phyloP scores from a whole-genome alignment of 805 yeast genomes.

The Wickerhamiella brachini region DNA sequence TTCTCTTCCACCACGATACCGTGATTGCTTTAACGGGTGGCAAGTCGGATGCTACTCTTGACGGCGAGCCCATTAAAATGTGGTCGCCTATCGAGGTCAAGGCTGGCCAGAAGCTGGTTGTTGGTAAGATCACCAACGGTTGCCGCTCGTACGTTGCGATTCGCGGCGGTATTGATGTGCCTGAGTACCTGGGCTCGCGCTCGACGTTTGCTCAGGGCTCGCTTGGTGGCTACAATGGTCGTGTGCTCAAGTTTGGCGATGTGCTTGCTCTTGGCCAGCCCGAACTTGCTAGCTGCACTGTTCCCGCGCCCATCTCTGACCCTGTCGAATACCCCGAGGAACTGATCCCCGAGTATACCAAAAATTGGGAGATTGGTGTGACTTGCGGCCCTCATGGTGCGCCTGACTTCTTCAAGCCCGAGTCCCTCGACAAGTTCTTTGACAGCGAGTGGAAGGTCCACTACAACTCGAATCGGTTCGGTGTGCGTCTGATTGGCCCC shows the following conservation, averaged over 20 bases:
- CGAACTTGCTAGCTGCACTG: conserved; percentile 45
- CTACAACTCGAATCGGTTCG: conserved; percentile 93
- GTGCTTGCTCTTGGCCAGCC: conserved; percentile 79
- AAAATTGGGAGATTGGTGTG: conserved; percentile 76
- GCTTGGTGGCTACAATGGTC: conserved; percentile 89
- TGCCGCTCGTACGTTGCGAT: conserved; percentile 84
- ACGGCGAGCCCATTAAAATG: conserved; percentile 42
- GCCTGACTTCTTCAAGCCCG: conserved; percentile 80
- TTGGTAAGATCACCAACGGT: conserved; percentile 73
- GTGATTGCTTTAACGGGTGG: conserved; percentile 86
- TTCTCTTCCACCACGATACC: conserved; percentile 69
- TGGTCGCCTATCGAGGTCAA: conserved; percentile 61
- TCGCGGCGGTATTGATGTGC: conserved; percentile 87
- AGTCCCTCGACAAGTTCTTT: conserved; percentile 65
- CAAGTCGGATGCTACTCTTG: conserved; percentile 47
- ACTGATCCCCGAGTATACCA: conserved; percentile 40
- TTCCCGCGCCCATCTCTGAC: conserved; percentile 58
- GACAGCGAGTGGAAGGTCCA: conserved; percentile 80
- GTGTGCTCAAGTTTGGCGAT: conserved; percentile 84
- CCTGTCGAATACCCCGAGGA: conserved; percentile 46
- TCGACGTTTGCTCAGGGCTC: conserved; percentile 87
- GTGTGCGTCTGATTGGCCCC: conserved; percentile 88
- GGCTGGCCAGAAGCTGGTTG: conserved; percentile 61
- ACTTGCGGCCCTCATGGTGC: conserved; percentile 97
- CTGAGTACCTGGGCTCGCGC: conserved; percentile 89